Evolutionary conservation across 805 yeast species (phyloP).

Genomic region (Cyberlindnera mycetangii): DNA sequence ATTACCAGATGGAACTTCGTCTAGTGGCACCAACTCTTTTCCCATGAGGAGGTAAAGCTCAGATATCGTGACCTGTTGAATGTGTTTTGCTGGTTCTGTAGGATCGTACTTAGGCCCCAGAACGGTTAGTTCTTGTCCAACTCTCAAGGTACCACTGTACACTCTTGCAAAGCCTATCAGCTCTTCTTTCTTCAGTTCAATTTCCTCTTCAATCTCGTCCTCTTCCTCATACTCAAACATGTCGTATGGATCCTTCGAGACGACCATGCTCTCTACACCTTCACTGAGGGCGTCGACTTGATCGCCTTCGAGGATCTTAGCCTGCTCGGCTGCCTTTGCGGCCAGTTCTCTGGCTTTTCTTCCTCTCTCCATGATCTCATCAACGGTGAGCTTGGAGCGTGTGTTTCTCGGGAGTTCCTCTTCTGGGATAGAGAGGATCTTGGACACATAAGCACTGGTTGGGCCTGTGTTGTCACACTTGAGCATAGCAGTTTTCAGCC

Average conservation of each 20-base stretch:
- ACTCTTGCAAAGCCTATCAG: conserved; percentile 86
- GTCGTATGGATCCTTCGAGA: conserved; percentile 34
- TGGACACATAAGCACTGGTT: conserved; percentile 77
- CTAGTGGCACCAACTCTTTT: conserved; percentile 73
- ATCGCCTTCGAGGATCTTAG: conserved; percentile 28
- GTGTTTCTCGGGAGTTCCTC: conserved; percentile 67
- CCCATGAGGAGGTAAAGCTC: conserved; percentile 89
- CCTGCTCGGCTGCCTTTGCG: conserved; percentile 60
- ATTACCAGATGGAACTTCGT: conserved; percentile 88
- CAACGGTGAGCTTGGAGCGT: conserved; percentile 41
- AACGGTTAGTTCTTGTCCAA: conserved; percentile 73
- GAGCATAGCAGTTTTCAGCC: conserved; percentile 53
- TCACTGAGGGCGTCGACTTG: conserved; percentile 25
- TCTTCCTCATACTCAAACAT: conserved; percentile 51
- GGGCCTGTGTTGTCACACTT: conserved; percentile 68
- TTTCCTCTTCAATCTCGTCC: conserved; percentile 42
- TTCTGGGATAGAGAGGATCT: conserved; percentile 82
- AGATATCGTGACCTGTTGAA: conserved; percentile 56
- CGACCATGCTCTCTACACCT: conserved; percentile 20
- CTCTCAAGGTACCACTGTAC: conserved; percentile 75
- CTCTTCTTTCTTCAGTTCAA: conserved; percentile 50
- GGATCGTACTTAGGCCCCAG: conserved; percentile 90
- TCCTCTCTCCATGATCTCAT: conserved; percentile 61
- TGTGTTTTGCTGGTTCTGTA: conserved; percentile 48
- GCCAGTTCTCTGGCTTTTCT: conserved; percentile 66